Percentiles rank a stretch among this genome's conserved stretches.
Conservation (phyloP, 805 yeast species). For the Cyberlindnera meyerae region DNA sequence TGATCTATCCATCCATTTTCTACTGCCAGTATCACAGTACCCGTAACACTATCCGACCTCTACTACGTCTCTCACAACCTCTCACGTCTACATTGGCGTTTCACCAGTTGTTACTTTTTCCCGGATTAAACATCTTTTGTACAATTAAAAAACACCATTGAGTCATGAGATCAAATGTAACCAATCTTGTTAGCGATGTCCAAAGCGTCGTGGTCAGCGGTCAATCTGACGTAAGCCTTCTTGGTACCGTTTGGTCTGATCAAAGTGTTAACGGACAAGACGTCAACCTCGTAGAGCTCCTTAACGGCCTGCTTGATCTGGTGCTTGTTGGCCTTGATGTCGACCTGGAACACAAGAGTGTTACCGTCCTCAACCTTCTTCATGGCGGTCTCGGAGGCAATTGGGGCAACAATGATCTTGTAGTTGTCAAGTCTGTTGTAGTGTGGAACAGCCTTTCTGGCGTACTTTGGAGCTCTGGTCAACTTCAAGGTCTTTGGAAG, state of each 20-base stretch:
- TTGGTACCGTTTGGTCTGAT: slow-evolving; percentile 99
- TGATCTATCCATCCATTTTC: too few relatives aligned
- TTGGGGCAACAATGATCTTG: slow-evolving; percentile 91
- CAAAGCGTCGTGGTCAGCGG: slow-evolving; percentile 98
- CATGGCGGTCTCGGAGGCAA: slow-evolving; percentile 98
- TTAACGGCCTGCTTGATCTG: slow-evolving; percentile 98
- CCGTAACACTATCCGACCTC: too few relatives aligned
- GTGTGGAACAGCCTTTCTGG: slow-evolving; percentile 95
- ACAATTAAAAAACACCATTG: slow-evolving; percentile 13
- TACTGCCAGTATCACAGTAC: too few relatives aligned
- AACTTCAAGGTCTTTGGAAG: slow-evolving; percentile 95
- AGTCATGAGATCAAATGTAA: slow-evolving; percentile 66
- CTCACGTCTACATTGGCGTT: too few relatives aligned
- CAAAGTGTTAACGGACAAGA: slow-evolving; percentile 89
- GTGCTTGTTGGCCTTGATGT: slow-evolving; percentile 94
- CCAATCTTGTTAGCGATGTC: slow-evolving; percentile 99
- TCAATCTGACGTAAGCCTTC: slow-evolving; percentile 98
- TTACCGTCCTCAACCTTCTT: slow-evolving; percentile 99
- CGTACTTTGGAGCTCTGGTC: slow-evolving; percentile 92
- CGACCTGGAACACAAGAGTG: slow-evolving; percentile 98
- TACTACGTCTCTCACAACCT: too few relatives aligned
- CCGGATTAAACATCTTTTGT: slow-evolving; percentile 20
- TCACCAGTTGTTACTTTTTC: slow-evolving; percentile 5
- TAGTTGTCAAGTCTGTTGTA: slow-evolving; percentile 94
- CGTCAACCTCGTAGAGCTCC: slow-evolving; percentile 97